Percentiles rank a stretch among this genome's conserved stretches.
These are phyloP conservation scores for Exobasidium cylindrosporum DNA, from an alignment of 1,284 basidiomycete species.

Conservation along the genomic window DNA sequence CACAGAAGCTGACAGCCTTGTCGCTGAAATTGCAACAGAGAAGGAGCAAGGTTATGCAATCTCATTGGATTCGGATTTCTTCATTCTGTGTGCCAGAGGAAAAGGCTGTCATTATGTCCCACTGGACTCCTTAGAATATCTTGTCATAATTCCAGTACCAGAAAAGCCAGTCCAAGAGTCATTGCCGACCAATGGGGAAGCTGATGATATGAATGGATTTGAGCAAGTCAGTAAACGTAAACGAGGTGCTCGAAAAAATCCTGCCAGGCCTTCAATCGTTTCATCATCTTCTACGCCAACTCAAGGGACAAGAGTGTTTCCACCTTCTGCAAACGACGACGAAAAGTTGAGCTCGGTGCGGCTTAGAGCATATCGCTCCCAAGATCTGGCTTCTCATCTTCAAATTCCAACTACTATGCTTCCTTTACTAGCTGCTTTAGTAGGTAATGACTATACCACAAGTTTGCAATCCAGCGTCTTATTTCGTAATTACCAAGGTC, in stretches of 20 bases:
- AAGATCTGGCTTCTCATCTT: constrained; percentile 31
- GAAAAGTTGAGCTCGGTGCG: constrained; percentile 14
- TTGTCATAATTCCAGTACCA: constrained; percentile 21
- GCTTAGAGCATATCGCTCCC: constrained; percentile 33
- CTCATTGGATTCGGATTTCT: constrained; percentile 44
- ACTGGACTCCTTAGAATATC: constrained; percentile 32
- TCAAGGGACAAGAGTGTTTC: neutral
- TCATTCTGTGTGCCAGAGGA: constrained; percentile 40
- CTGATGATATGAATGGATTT: constrained; percentile 32
- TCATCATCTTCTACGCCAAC: neutral
- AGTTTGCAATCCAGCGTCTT: constrained; percentile 30
- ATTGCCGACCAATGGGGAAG: neutral
- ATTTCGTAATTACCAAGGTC: constrained; percentile 28
- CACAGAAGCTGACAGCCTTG: constrained; percentile 40
- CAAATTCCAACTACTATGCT: constrained; percentile 33
- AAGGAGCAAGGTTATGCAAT: constrained; percentile 34
- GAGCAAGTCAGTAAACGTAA: constrained; percentile 24
- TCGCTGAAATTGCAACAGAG: constrained; percentile 36
- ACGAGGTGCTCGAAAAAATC: constrained; percentile 6
- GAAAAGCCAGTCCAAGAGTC: neutral
- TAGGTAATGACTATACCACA: constrained; percentile 45
- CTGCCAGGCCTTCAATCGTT: neutral
- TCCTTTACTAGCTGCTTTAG: constrained; percentile 36
- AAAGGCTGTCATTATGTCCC: constrained; percentile 35
- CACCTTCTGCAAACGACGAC: neutral